These are phyloP conservation scores for Neoscytalidium dimidiatum DNA, from an alignment of 2,329 filamentous ascomycete species.

Conservation along the genomic window DNA sequence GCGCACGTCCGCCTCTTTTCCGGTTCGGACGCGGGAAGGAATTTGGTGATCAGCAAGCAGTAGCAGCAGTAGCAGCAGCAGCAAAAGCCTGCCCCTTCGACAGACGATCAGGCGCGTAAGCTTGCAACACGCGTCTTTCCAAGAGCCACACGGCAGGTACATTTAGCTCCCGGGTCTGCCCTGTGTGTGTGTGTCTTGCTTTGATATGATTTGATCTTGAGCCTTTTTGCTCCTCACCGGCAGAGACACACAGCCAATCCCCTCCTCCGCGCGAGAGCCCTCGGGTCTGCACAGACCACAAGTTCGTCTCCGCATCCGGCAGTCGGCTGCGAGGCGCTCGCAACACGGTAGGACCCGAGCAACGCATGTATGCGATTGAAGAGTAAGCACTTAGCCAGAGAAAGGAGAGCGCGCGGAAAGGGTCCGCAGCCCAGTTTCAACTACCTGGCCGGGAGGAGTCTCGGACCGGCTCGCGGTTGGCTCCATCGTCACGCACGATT, in stretches of 20 bases:
- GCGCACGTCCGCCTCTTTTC: not conserved
- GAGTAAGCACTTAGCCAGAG: not conserved
- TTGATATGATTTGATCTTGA: too few species aligned
- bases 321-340: not conserved
- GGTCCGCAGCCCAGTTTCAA: too few species aligned
- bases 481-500: not conserved
- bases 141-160: too few species aligned
- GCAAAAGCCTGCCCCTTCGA: not conserved
- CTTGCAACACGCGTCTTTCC: too few species aligned
- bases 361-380: too few species aligned
- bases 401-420: not conserved
- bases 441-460: not conserved
- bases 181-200: too few species aligned
- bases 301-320: not conserved
- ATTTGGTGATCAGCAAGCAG: not conserved
- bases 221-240: not conserved
- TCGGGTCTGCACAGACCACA: not conserved
- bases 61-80: not conserved
- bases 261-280: not conserved
- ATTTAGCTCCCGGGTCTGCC: too few species aligned
- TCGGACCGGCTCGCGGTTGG: not conserved
- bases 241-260: not conserved
- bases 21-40: not conserved
- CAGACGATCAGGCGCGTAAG: too few species aligned
- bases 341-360: not conserved